A percentile compares a stretch with the other conserved stretches of the same genome.
phyloP scores from a whole-genome alignment of 306 rosid genomes.

The Cercis canadensis region DNA sequence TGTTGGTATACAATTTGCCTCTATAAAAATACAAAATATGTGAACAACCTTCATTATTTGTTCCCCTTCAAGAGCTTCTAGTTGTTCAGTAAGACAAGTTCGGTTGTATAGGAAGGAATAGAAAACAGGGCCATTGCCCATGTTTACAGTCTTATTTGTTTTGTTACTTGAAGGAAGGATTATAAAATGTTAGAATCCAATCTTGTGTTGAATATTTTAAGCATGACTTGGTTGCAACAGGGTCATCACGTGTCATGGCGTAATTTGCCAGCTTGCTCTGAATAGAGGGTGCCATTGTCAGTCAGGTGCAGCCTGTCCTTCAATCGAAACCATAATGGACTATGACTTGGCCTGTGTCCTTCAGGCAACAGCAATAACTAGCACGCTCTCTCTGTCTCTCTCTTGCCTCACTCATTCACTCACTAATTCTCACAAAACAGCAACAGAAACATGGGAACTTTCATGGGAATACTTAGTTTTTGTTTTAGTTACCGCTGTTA shows the following conservation, averaged over 20 bases:
- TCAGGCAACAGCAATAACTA: too few relatives aligned
- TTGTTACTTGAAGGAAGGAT: neutral
- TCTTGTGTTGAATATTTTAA: constrained; percentile 21
- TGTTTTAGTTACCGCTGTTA: constrained; percentile 20
- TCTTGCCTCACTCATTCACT: neutral
- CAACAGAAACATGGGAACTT: too few relatives aligned
- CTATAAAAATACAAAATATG: too few relatives aligned
- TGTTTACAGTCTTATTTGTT: too few relatives aligned
- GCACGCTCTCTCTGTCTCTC: constrained; percentile 10
- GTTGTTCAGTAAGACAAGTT: too few relatives aligned
- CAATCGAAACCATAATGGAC: constrained; percentile 21
- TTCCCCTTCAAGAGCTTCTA: too few relatives aligned
- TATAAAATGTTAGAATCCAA: constrained; percentile 14
- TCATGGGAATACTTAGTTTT: too few relatives aligned
- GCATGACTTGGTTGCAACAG: constrained; percentile 18
- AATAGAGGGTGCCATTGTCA: constrained; percentile 36
- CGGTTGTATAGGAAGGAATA: neutral
- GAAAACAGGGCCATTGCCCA: constrained; percentile 6
- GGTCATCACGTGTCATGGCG: constrained; percentile 46
- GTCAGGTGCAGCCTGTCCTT: constrained; percentile 27
- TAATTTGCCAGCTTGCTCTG: constrained; percentile 49
- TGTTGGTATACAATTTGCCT: too few relatives aligned
- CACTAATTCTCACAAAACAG: too few relatives aligned
- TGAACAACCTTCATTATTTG: too few relatives aligned
- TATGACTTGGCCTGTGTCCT: constrained; percentile 31